Conservation (phyloP, 2,329 filamentous ascomycete species). For the Verticillium nonalfalfae region DNA sequence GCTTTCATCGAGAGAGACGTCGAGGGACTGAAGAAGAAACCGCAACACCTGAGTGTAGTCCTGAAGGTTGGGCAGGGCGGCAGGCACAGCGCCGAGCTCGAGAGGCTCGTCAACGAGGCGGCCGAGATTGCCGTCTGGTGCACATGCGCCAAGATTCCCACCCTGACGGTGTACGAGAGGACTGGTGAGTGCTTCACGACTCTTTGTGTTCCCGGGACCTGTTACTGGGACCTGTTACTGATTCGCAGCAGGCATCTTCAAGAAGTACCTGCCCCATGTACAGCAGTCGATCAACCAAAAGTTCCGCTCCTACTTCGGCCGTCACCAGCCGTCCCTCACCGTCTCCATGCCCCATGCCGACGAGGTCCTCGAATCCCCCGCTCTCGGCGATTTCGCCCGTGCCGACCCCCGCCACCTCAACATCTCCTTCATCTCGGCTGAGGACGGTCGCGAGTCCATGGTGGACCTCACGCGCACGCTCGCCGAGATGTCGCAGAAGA, state of each 20-base stretch:
- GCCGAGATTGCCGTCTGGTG: slow-evolving; percentile 93
- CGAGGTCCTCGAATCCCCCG: slow-evolving; percentile 27
- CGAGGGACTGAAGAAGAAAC: slow-evolving; percentile 63
- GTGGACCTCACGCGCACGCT: slow-evolving; percentile 94
- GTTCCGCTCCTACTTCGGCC: slow-evolving; percentile 81
- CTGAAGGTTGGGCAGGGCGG: slow-evolving; percentile 67
- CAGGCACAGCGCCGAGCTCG: slow-evolving; percentile 66
- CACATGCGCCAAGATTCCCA: slow-evolving; percentile 78
- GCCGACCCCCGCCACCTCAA: slow-evolving; percentile 34
- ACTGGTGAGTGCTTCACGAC: slow-evolving; percentile 54
- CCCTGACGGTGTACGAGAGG: slow-evolving; percentile 86
- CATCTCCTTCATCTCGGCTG: slow-evolving; percentile 75
- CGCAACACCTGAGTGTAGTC: slow-evolving; percentile 82
- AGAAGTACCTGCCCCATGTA: slow-evolving; percentile 79
- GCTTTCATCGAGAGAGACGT: slow-evolving; percentile 89
- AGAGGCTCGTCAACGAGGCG: slow-evolving; percentile 81
- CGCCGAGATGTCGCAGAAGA: slow-evolving; percentile 87
- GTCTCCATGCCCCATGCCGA: slow-evolving; percentile 35
- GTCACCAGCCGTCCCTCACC: slow-evolving; percentile 64
- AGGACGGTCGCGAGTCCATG: slow-evolving; percentile 87
- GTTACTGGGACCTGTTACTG: slow-evolving; percentile 2
- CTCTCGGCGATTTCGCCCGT: slow-evolving; percentile 15
- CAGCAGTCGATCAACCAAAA: slow-evolving; percentile 75
- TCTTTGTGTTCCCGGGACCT: too few relatives aligned
- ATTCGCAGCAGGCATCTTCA: slow-evolving; percentile 65